phyloP scores from a whole-genome alignment of 225 moss, liverwort and hornwort genomes.

The Pleurozium schreberi region DNA sequence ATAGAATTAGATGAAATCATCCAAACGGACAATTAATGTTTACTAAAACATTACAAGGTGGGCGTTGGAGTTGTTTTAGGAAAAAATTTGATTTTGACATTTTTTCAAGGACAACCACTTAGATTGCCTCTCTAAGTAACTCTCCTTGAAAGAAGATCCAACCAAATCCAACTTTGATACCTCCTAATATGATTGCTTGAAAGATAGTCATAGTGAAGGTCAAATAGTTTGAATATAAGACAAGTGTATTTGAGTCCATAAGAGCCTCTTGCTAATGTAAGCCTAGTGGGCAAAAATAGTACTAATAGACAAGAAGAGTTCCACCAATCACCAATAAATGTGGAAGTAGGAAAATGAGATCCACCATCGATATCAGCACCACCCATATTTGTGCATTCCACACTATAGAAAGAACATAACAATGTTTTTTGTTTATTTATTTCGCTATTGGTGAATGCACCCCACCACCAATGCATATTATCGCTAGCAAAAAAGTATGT shows the following conservation, averaged over 20 bases:
- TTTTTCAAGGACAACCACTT: background rate
- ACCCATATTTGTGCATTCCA: background rate
- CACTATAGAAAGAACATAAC: background rate
- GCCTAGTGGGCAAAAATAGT: fast-evolving
- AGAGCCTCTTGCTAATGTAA: fast-evolving
- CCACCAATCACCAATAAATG: fast-evolving
- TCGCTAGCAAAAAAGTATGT: no score
- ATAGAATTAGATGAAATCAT: fast-evolving
- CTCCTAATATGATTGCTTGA: background rate
- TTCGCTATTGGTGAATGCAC: fast-evolving
- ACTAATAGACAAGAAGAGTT: background rate
- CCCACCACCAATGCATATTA: background rate
- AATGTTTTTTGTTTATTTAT: background rate
- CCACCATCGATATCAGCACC: no score
- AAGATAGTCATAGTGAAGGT: fast-evolving
- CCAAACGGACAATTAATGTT: fast-evolving
- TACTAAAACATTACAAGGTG: fast-evolving
- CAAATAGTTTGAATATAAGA: background rate
- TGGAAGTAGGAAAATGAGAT: background rate
- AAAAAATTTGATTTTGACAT: fast-evolving
- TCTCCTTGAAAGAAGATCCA: fast-evolving
- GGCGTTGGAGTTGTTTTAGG: background rate
- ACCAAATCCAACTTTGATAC: background rate
- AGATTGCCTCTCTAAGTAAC: fast-evolving
- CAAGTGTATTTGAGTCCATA: background rate